Evolutionary conservation across 2,329 filamentous ascomycete genomes (phyloP).

Genomic region (Trichophyton simii): DNA sequence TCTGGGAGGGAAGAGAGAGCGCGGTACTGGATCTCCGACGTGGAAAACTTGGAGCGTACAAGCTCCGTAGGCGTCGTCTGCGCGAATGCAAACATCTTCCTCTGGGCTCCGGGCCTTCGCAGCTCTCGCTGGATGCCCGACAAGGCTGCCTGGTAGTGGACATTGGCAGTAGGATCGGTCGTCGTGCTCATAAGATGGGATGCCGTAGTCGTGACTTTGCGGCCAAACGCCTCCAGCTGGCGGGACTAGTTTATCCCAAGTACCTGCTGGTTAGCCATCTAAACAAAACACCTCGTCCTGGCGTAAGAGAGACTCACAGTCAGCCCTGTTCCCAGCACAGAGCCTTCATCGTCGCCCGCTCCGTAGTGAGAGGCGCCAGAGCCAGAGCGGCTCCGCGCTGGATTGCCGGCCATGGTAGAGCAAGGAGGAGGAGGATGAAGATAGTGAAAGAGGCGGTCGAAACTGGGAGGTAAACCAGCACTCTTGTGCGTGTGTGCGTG

Average conservation of each 20-base stretch:
- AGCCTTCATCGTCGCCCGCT: constrained; percentile 31
- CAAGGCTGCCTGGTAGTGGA: constrained; percentile 76
- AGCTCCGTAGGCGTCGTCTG: constrained; percentile 87
- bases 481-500: neutral
- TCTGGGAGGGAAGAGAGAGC: constrained; percentile 80
- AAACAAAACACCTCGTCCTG: too few species aligned
- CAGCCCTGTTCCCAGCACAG: constrained; percentile 36
- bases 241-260: constrained; percentile 48
- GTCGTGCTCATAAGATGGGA: constrained; percentile 70
- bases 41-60: constrained; percentile 80
- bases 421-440: neutral
- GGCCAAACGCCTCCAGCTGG: constrained; percentile 80
- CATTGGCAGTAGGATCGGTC: constrained; percentile 32
- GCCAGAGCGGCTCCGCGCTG: constrained; percentile 35
- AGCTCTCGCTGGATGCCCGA: constrained; percentile 81
- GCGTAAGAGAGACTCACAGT: constrained; percentile 26
- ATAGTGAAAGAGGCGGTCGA: neutral
- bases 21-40: constrained; percentile 84
- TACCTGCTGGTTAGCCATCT: too few species aligned
- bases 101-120: constrained; percentile 68
- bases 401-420: constrained; percentile 30
- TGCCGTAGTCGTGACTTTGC: constrained; percentile 89
- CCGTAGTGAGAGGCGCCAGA: constrained; percentile 27
- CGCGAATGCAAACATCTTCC: constrained; percentile 81
- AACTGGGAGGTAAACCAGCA: neutral